Percentiles rank a stretch among this genome's conserved stretches.
phyloP scores from a whole-genome alignment of 2,329 filamentous ascomycete genomes.

The Neurospora crassa region DNA sequence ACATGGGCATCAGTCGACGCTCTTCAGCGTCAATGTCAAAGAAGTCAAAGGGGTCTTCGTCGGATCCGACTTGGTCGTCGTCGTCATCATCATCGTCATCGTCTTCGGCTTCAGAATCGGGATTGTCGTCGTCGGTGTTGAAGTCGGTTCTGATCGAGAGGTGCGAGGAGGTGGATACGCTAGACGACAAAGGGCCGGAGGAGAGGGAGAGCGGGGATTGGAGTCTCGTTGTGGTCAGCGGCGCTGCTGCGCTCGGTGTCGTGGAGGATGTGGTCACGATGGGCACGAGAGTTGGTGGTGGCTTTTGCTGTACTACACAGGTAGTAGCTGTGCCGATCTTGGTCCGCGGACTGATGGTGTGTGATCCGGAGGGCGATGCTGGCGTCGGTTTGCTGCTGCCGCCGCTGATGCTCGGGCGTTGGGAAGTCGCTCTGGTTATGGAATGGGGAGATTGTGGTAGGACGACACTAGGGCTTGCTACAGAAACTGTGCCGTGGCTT shows the following conservation, averaged over 20 bases:
- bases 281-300: not conserved
- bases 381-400: not conserved
- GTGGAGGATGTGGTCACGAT: not conserved
- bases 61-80: constrained; percentile 6
- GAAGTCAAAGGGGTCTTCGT: constrained; percentile 8
- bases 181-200: not conserved
- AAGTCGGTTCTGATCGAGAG: not conserved
- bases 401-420: not conserved
- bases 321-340: not conserved
- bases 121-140: not conserved
- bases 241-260: not conserved
- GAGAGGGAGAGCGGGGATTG: not conserved
- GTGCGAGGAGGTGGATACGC: not conserved
- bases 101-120: constrained; percentile 8
- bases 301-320: not conserved
- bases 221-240: not conserved
- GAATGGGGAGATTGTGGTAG: not conserved
- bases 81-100: not conserved
- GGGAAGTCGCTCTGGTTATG: not conserved
- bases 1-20: constrained; percentile 20
- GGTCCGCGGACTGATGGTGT: not conserved
- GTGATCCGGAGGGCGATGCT: not conserved
- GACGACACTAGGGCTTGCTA: not conserved
- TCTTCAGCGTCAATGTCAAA: constrained; percentile 9
- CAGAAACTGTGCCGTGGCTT: not conserved